phyloP scores from a whole-genome alignment of 2,329 filamentous ascomycete species.

The Pyrenochaeta sp. region DNA sequence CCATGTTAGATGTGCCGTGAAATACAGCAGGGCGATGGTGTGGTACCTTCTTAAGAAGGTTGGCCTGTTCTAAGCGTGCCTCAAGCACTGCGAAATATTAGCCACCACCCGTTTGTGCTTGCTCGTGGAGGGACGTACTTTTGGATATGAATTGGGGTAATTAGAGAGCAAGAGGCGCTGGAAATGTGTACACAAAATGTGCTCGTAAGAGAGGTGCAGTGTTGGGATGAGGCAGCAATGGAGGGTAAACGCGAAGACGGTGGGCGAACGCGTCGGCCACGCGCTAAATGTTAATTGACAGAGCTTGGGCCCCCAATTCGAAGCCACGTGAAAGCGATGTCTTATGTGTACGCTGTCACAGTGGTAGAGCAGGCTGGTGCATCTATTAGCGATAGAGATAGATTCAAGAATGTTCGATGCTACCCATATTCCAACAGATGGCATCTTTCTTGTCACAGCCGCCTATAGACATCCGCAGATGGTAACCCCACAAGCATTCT shows the following conservation, averaged over 20 bases:
- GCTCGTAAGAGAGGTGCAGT: constrained; percentile 10
- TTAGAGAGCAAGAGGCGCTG: constrained; percentile 2
- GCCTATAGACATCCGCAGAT: too few species aligned
- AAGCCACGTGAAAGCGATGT: background rate
- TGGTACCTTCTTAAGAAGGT: constrained; percentile 88
- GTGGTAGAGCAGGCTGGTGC: background rate
- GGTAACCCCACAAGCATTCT: too few species aligned
- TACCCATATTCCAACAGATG: too few species aligned
- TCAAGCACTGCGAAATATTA: constrained; percentile 75
- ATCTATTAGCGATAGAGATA: background rate
- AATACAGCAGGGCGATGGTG: background rate
- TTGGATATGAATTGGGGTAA: constrained; percentile 15
- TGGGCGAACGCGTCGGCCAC: constrained; percentile 29
- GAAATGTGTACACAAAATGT: constrained; percentile 12
- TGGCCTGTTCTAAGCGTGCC: constrained; percentile 94
- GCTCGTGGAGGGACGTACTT: constrained; percentile 22
- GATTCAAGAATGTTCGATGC: too few species aligned
- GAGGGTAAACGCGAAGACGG: constrained; percentile 28
- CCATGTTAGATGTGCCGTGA: constrained; percentile 16
- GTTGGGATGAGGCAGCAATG: constrained; percentile 25
- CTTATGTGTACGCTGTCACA: background rate
- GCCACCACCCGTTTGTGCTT: constrained; percentile 5
- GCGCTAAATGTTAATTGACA: constrained; percentile 23
- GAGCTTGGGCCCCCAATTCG: background rate
- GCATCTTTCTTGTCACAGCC: too few species aligned